Base-by-base conservation (phyloP, 768 basidiomycete genomes). In the Psilocybe cubensis region DNA sequence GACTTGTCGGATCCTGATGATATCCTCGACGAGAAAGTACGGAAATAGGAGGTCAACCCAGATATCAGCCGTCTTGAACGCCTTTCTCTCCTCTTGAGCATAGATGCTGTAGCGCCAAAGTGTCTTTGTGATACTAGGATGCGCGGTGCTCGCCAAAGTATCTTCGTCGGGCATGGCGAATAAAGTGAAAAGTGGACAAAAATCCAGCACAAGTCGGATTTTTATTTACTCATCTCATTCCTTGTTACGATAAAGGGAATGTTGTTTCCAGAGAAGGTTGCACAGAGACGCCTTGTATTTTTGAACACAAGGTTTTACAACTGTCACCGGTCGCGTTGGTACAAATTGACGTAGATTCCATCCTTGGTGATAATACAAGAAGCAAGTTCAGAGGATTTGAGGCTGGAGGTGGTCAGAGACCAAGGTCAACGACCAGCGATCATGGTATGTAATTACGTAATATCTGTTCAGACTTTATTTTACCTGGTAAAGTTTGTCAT, bases 1-100 rank as follows among this genome's bases (percentile, higher is more conserved):
- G 54, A 83, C 82, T 60, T 76, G 67, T 52, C 80, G 75, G n/a
- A 84, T 63, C 21, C 70, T 68, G 23, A 82, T 64, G 27, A 84
- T 71, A 53, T 84, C 82, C 56, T 84, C 82, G 5, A 84, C 66
- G 11, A 59, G 54, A 38, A 83, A 66, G 58, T 75, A 67, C 1
- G 69, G 67, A 59, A 82, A 78, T 46, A 84, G 75, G 27, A 70
- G 54, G 53, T 81, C 79, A 24, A 82, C 62, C 29, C 76, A 72
- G 31, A 81, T 65, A 62, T 82, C 81, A 24, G 73, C 66, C 20
- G 74, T 66, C 5, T 38, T 38, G 35, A 38, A 38, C 35, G n/a
- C n/a, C 6, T 79, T 58, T 28, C 68, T 68, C 38, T 71, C 14
- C 35, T 38, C 35, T 38, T 11, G 35, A 38, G 14, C 35, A 65